Conservation (phyloP, 73 alveolate species). For the Paramecium tetraurelia region DNA sequence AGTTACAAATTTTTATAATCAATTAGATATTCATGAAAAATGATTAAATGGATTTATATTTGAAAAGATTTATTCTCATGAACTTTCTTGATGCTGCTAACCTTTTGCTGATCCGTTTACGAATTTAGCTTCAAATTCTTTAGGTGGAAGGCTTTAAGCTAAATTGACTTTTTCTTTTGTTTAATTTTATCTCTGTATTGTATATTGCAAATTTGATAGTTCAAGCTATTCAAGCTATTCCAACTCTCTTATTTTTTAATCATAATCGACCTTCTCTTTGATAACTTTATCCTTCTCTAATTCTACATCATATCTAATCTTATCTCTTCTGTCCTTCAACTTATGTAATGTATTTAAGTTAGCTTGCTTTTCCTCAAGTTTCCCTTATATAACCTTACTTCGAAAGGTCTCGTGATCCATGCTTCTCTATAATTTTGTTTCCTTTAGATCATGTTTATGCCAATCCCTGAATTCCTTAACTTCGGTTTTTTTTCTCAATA, state of each 20-base stretch:
- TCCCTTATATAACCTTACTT: not conserved
- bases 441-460: not conserved
- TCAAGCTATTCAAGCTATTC: not conserved
- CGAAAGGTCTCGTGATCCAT: conserved; percentile 27
- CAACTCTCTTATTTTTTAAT: not conserved
- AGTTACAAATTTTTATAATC: not conserved
- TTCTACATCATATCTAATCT: not conserved
- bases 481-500: conserved; percentile 15
- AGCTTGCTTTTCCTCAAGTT: not conserved
- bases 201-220: not conserved
- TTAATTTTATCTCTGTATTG: conserved; percentile 12
- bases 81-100: not conserved
- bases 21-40: not conserved
- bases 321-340: conserved; percentile 14
- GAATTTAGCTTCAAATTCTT: conserved; percentile 12
- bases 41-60: not conserved
- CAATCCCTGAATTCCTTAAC: conserved; percentile 10
- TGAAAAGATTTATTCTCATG: not conserved
- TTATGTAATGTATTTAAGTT: not conserved
- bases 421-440: not conserved
- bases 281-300: not conserved
- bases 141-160: conserved; percentile 16
- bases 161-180: not conserved
- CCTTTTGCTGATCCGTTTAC: not conserved
- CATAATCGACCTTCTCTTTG: not conserved